Evolutionary conservation across 495 filamentous ascomycete species (phyloP).

Genomic region (Articulospora tetracladia): DNA sequence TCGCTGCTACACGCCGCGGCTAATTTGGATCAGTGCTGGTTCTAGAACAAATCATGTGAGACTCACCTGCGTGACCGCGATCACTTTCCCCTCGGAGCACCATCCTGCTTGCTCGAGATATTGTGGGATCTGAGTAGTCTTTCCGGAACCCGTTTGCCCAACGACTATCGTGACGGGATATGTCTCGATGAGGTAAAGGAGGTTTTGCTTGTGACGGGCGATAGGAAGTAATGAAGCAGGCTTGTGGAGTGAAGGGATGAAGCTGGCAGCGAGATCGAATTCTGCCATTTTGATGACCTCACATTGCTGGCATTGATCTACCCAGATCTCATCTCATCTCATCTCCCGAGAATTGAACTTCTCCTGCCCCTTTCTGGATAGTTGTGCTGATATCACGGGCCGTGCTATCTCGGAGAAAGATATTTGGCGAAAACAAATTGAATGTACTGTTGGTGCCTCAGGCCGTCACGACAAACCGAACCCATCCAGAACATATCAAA

Average conservation of each 20-base stretch:
- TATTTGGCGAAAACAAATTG: no score
- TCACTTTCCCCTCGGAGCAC: conserved; percentile 73
- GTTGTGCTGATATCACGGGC: background rate
- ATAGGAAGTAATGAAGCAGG: conserved; percentile 75
- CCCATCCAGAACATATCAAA: no score
- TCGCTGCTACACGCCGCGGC: conserved; percentile 90
- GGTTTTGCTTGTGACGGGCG: conserved; percentile 63
- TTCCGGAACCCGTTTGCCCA: conserved; percentile 87
- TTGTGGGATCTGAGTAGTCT: conserved; percentile 87
- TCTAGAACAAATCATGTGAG: background rate
- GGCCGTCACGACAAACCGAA: no score
- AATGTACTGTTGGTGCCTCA: no score
- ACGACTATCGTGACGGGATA: conserved; percentile 80
- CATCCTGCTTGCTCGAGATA: conserved; percentile 87
- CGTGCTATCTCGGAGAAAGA: no score
- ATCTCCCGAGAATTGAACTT: background rate
- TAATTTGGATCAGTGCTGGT: conserved; percentile 42
- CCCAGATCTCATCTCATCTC: background rate
- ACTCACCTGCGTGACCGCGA: conserved; percentile 83
- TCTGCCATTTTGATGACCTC: conserved; percentile 40
- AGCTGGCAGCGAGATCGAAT: conserved; percentile 56
- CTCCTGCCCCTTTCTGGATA: no score
- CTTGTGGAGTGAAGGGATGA: conserved; percentile 76
- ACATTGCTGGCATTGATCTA: conserved; percentile 3
- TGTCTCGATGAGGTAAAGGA: conserved; percentile 75